Evolutionary conservation across 2,329 filamentous ascomycete species (phyloP).

Genomic region (Geosmithia putterillii): DNA sequence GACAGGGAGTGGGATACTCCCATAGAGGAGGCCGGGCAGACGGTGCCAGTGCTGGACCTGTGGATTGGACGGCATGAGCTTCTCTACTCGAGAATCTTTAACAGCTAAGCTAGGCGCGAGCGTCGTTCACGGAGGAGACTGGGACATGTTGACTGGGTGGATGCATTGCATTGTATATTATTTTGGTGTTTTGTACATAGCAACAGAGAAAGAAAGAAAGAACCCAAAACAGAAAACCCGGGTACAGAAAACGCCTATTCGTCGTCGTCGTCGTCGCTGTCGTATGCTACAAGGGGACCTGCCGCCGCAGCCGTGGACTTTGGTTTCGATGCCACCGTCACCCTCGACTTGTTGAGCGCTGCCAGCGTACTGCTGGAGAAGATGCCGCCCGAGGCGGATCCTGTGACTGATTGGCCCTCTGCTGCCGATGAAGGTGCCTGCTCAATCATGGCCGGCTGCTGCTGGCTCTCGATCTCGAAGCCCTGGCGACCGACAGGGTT

Average conservation of each 20-base stretch:
- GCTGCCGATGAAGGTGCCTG: constrained; percentile 26
- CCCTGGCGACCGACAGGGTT: constrained; percentile 46
- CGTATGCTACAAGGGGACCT: constrained; percentile 78
- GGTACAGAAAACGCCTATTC: constrained; percentile 17
- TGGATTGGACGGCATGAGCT: constrained; percentile 77
- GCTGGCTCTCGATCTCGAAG: constrained; percentile 50
- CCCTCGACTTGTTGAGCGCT: constrained; percentile 52
- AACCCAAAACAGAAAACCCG: constrained; percentile 3
- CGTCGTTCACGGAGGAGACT: too few relatives aligned
- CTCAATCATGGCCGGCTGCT: constrained; percentile 47
- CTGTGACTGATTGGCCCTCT: constrained; percentile 23
- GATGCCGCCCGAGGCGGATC: constrained; percentile 55
- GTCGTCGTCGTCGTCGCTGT: constrained; percentile 79
- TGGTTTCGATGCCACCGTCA: constrained; percentile 40
- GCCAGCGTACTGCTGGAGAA: constrained; percentile 74
- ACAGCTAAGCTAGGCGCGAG: constrained; percentile 52
- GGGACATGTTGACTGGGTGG: constrained; percentile 10
- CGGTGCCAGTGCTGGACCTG: constrained; percentile 65
- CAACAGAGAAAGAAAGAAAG: not conserved
- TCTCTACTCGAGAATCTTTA: constrained; percentile 77
- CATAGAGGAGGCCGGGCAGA: constrained; percentile 60
- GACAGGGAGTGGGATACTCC: constrained; percentile 44
- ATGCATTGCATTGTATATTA: not conserved
- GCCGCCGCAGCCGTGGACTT: constrained; percentile 31
- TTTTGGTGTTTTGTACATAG: not conserved